Evolutionary conservation across 257 asterid species (phyloP).

Genomic region (Eustoma russellianum): DNA sequence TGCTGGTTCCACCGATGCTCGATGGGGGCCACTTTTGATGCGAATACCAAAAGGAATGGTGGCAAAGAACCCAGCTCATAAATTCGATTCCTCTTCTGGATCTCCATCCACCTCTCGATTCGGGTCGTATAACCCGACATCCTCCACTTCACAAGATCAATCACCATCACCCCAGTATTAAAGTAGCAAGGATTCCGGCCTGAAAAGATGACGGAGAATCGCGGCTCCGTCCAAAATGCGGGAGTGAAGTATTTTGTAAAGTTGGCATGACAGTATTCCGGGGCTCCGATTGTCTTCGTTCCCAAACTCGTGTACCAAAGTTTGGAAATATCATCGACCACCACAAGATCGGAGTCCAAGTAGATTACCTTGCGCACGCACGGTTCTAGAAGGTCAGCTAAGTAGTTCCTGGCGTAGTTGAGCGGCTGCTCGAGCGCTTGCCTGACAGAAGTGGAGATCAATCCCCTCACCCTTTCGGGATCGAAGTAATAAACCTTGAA

Average conservation of each 20-base stretch:
- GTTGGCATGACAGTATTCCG: constrained; percentile 88
- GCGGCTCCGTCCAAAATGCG: constrained; percentile 55
- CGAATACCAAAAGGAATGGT: constrained; percentile 70
- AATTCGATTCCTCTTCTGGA: constrained; percentile 72
- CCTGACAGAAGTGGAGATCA: constrained; percentile 75
- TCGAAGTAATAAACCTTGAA: constrained; percentile 79
- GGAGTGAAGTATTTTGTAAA: constrained; percentile 74
- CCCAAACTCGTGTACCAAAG: constrained; percentile 65
- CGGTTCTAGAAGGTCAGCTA: constrained; percentile 69
- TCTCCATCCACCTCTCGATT: constrained; percentile 95
- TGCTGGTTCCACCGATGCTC: constrained; percentile 95
- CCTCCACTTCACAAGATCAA: constrained; percentile 83
- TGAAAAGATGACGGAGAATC: constrained; percentile 38
- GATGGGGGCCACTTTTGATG: constrained; percentile 87
- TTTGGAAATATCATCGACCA: constrained; percentile 70
- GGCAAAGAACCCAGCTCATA: constrained; percentile 91
- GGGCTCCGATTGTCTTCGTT: constrained; percentile 74
- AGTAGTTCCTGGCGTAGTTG: constrained; percentile 74
- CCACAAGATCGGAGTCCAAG: constrained; percentile 82
- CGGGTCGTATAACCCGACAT: constrained; percentile 61
- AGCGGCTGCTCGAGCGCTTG: constrained; percentile 89
- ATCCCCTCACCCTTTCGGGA: constrained; percentile 66
- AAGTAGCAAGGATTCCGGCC: constrained; percentile 66
- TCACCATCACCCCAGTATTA: constrained; percentile 93
- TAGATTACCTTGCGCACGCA: constrained; percentile 75